These are phyloP conservation scores for Polygonum maritimum DNA, from an alignment of 148 eudicot species.

Conservation along the genomic window DNA sequence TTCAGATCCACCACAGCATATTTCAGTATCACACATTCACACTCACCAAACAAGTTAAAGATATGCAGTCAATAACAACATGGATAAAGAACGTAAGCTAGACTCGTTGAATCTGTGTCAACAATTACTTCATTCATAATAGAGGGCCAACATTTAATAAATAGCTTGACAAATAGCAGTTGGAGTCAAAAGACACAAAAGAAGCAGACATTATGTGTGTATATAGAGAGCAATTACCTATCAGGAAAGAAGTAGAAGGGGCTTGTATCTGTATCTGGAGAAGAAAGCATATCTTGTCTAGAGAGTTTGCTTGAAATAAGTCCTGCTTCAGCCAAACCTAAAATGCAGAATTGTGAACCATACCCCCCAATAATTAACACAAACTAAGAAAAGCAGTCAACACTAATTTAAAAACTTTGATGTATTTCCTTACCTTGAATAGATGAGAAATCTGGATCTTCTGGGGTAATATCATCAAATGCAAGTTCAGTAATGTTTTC, in stretches of 20 bases:
- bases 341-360: conserved; percentile 15
- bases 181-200: not conserved
- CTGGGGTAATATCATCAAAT: conserved; percentile 87
- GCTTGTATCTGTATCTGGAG: conserved; percentile 53
- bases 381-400: conserved; percentile 8
- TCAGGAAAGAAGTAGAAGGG: conserved; percentile 72
- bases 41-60: not conserved
- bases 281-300: conserved; percentile 56
- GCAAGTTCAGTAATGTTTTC: conserved; percentile 91
- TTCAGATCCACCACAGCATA: not conserved
- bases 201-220: not conserved
- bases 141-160: not conserved
- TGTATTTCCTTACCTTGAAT: conserved; percentile 60
- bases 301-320: conserved; percentile 96
- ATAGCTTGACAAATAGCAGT: not conserved
- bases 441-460: conserved; percentile 89
- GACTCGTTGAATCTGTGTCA: not conserved
- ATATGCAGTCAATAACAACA: not conserved
- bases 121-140: not conserved
- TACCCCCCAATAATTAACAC: conserved; percentile 4
- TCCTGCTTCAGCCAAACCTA: conserved; percentile 99
- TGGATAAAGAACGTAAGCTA: not conserved
- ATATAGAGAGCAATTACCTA: conserved; percentile 34
- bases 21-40: not conserved
- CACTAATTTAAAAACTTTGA: not conserved